Base-by-base conservation (phyloP, 2,329 filamentous ascomycete species). In the Aspergillus pseudoterreus region DNA sequence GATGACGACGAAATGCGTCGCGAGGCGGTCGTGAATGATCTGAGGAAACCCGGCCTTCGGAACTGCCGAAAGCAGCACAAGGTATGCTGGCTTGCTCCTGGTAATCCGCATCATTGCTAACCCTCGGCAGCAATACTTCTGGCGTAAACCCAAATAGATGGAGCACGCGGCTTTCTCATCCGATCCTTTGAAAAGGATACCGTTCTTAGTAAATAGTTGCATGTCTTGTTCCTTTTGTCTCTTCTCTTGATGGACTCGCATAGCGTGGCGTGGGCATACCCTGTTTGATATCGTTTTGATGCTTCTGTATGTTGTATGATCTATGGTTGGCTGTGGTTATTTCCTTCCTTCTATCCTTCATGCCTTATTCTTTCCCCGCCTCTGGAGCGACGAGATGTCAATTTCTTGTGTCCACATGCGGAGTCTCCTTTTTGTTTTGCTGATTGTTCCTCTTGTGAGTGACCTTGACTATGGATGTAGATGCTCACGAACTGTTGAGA, bases 31-130 rank as follows among this genome's bases (percentile, higher is more conserved):
- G 90, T 92, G 1, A 86, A 92, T 59, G 89, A 90, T 48, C 77
- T 96, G 68, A 82, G 90, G 50, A 96, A 95, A 73, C 92, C 92
- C 41, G 94, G 90, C 62, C 75, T 99, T 64, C 82, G 94, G 59
- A 87, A 86, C 65, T 96, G 94, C 67, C 83, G 94, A 65, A 97
- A 96, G 75, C 90, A 94, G 68, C 94, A 99, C 74, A 97, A 97
- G 89, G 92, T 97, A 81, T 67, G 77, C 45, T 43, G 30, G 8
- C n/a, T 36, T 27, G 47, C 32, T 30, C 24, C 41, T 47, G 15
- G 19, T 17, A 30, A 30, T 30, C 2, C 27, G 10, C 8, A 11
- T 30, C 27, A 30, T 32, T 14, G 51, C 63, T 71, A 54, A 70
- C 57, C 9, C 43, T 27, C 33, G 45, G 43, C 57, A 87, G 84